Conservation (phyloP, 352 stramenopile species). For the Phytophthora sp. region DNA sequence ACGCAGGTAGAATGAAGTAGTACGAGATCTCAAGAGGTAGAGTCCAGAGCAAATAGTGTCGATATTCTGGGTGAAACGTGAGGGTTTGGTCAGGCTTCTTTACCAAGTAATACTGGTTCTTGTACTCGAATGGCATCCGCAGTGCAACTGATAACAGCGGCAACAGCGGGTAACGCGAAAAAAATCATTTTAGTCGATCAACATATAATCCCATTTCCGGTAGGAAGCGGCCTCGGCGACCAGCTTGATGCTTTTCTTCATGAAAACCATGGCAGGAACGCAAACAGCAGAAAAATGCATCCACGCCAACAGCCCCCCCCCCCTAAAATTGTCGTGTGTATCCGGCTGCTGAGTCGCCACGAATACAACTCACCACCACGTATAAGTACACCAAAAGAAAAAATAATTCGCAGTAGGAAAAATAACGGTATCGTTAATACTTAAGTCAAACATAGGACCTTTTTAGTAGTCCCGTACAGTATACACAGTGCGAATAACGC, state of each 20-base stretch:
- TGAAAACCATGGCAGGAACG: not conserved
- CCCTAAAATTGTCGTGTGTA: too few species aligned
- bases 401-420: too few species aligned
- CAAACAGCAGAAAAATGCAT: not conserved
- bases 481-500: too few species aligned
- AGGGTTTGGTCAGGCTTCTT: not conserved
- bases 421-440: too few species aligned
- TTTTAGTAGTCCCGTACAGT: too few species aligned
- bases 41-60: not conserved
- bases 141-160: not conserved
- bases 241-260: not conserved
- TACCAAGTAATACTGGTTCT: conserved; percentile 1
- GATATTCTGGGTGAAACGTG: not conserved
- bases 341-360: too few species aligned
- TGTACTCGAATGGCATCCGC: conserved; percentile 1
- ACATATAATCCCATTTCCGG: too few species aligned
- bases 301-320: not conserved
- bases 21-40: too few species aligned
- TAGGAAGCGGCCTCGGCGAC: not conserved
- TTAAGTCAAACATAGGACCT: too few species aligned
- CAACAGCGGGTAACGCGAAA: not conserved
- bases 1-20: too few species aligned
- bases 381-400: too few species aligned
- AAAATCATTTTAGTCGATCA: conserved; percentile 4
- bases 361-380: too few species aligned